Evolutionary conservation across 768 basidiomycete species (phyloP), one percentile per base, ranked within the genome.

Genomic region (Auriscalpium orientale): DNA sequence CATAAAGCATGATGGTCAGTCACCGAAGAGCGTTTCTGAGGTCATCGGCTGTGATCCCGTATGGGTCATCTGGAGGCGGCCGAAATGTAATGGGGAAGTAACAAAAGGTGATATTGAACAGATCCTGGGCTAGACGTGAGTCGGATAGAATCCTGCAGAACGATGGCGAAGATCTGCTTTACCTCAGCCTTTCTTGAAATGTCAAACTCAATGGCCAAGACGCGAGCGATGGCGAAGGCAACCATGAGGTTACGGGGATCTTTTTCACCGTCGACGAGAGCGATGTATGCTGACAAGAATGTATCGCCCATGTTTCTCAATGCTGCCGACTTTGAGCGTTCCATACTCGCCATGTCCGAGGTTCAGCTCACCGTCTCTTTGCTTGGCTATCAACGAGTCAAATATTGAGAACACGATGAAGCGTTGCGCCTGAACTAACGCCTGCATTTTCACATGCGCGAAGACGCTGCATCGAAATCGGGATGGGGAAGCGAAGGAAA

Each of bases 51-150:
- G 86, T 89, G 57, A 99, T 95, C 4, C 89, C 88, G 68, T 95
- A 94, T 16, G 92, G 93, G 66, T 98, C 94, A 62, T 93, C 86
- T 1, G 92, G 88, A 16, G 95, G 92, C 9, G 95, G 93, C 56
- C 89, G 81, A 74, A 97, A 99, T 0, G 93, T 91, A 55, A 99
- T 98, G 0, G 97, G 97, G 72, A 98, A 99, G 69, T 99, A 99
- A 69, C 97, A 98, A 69, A 95, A 98, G 0, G 87, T 89, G 67
- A 98, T 85, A 64, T 98, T 91, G 72, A 95, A 98, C 49, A 98
- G 75, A 51, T 86, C 81, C 93, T 98, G 62, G 7, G 28, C 28
- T 28, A 28, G 34, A 18, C 46, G n/a, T 40, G 38, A 28, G 44
- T 54, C 16, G 33, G 36, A 37, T 34, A 12, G 36, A 16, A 33